A percentile compares a stretch with the other conserved stretches of the same genome.
Evolutionary conservation across 2,329 filamentous ascomycete genomes (phyloP).

Genomic region (Dichotomopilus funicola): DNA sequence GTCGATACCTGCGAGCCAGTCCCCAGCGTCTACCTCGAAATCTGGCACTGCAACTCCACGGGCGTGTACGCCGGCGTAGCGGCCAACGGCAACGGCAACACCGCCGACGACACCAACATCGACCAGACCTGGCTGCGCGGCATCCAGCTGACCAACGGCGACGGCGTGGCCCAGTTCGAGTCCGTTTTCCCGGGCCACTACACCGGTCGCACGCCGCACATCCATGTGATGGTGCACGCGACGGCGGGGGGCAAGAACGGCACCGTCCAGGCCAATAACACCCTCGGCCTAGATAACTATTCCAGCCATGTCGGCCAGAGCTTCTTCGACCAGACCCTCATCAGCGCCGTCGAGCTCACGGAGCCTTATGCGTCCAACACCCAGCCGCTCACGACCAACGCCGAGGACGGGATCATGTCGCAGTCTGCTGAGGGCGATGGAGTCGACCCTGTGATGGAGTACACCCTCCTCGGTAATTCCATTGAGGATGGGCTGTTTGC

Average conservation of each 20-base stretch:
- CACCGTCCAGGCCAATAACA: conserved; percentile 35
- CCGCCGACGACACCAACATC: conserved; percentile 32
- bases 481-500: conserved; percentile 47
- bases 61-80: conserved; percentile 44
- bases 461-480: conserved; percentile 49
- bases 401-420: conserved; percentile 25
- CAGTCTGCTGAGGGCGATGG: conserved; percentile 24
- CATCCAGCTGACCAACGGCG: conserved; percentile 34
- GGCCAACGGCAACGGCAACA: conserved; percentile 37
- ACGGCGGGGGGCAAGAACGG: conserved; percentile 22
- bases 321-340: conserved; percentile 57
- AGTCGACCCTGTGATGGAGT: conserved; percentile 40
- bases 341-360: conserved; percentile 42
- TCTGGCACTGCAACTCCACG: conserved; percentile 42
- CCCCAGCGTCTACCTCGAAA: conserved; percentile 37
- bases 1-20: conserved; percentile 43
- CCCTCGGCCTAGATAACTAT: conserved; percentile 35
- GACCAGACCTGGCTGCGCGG: conserved; percentile 37
- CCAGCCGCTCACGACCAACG: conserved; percentile 36
- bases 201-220: conserved; percentile 39
- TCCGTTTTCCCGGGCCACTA: conserved; percentile 42
- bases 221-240: conserved; percentile 42
- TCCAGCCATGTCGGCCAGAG: conserved; percentile 57
- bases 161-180: conserved; percentile 38
- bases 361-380: conserved; percentile 43